Evolutionary conservation across 75 land plant species (phyloP), one percentile per base, ranked within the genome.

Genomic region (Cryptomeria japonica): DNA sequence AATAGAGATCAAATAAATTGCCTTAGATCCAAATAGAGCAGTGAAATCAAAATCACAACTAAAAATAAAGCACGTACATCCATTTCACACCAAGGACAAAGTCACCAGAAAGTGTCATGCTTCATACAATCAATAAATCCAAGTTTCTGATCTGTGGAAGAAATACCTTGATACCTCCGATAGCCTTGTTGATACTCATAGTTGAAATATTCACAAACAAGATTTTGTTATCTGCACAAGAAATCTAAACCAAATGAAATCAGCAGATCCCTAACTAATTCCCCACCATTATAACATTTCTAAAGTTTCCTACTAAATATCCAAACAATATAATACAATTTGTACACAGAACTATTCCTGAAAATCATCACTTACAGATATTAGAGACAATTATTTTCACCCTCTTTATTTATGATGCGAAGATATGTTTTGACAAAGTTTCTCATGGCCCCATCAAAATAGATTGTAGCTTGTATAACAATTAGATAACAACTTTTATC

Each of bases 91-190:
- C 11, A 80, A 80, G n/a, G 22, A 80, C 22, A n/a, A n/a, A n/a
- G 44, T 14, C n/a, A 22, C 28, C 28, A 16, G 8, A 41, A 22
- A 39, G 41, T 39, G 19, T 41, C 19, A 41, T 85, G 38, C 8
- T 36, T 53, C 38, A 12, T 37, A 39, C 73, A 49, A 55, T 56
- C 22, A 49, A 49, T 49, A 83, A 41, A 15, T 53, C 70, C 34
- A 10, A 9, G 19, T 9, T 56, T 34, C 36, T 9, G 22, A 73
- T 86, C 6, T 38, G 55, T 41, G 34, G 7, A 82, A 84, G 80
- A 91, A 91, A 87, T 88, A 96, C 98, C 97, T 94, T 96, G 36
- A 97, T 97, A 42, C 99, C 99, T 83, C 94, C 87, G 41, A 98
- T 93, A 18, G 92, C 89, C 86, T 90, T 93, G 61, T 90, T 80